These are phyloP conservation scores for Rhazya stricta DNA, from an alignment of 257 asterid genomes.

Conservation along the genomic window DNA sequence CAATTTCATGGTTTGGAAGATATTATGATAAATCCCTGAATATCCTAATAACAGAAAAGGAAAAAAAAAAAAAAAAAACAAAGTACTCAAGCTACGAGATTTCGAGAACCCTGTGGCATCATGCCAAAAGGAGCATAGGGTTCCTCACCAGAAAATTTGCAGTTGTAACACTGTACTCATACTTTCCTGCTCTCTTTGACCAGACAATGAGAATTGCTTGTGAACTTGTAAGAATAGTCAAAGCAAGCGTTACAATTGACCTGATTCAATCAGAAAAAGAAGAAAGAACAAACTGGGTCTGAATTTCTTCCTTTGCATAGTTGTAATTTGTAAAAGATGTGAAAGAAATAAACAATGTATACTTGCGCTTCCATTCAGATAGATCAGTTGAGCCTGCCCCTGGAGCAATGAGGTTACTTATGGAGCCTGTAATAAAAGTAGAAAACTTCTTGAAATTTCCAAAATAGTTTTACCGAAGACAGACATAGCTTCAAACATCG, in stretches of 20 bases:
- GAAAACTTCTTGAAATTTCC: constrained; percentile 7
- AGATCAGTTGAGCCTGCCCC: constrained; percentile 48
- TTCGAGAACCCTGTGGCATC: neutral
- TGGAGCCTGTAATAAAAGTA: constrained; percentile 40
- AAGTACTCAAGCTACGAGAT: neutral
- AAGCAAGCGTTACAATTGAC: constrained; percentile 73
- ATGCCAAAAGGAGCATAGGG: constrained; percentile 10
- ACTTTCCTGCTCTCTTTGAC: constrained; percentile 99
- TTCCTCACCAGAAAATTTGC: constrained; percentile 94
- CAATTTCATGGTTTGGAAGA: constrained; percentile 24
- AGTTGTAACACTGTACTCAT: constrained; percentile 96
- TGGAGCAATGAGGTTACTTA: constrained; percentile 26
- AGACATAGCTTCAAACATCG: neutral
- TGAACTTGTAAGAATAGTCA: constrained; percentile 95
- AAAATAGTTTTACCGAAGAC: neutral
- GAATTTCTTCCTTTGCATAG: neutral
- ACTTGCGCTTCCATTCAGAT: constrained; percentile 89
- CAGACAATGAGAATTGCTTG: constrained; percentile 98
- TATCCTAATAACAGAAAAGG: neutral
- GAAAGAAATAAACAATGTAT: constrained; percentile 20
- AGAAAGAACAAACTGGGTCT: constrained; percentile 12
- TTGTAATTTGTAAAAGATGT: constrained; percentile 6
- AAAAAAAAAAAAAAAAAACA: constrained; percentile 15
- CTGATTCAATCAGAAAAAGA: constrained; percentile 30
- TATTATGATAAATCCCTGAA: constrained; percentile 11